Percentiles rank a stretch among this genome's conserved stretches.
phyloP scores from a whole-genome alignment of 2,329 filamentous ascomycete species.

The Penicillium janthinellum region DNA sequence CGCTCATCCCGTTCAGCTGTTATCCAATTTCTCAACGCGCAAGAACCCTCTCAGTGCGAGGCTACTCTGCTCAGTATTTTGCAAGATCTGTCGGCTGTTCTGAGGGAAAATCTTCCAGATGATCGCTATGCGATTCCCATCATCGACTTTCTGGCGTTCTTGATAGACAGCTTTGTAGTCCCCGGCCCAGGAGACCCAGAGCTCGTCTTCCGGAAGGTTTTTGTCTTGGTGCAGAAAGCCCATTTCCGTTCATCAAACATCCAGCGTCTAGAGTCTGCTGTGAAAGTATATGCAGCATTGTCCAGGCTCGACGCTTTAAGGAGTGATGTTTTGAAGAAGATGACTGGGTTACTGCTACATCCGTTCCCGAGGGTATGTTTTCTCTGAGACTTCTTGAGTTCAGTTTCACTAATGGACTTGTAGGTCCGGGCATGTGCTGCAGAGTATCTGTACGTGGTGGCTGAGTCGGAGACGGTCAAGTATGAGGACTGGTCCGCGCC shows the following conservation, averaged over 20 bases:
- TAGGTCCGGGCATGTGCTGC: slow-evolving; percentile 41
- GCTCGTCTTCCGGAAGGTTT: slow-evolving; percentile 61
- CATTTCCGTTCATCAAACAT: slow-evolving; percentile 84
- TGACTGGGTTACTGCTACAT: slow-evolving; percentile 74
- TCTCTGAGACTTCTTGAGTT: not conserved
- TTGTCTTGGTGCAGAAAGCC: slow-evolving; percentile 71
- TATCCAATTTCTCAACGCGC: slow-evolving; percentile 37
- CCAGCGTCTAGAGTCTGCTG: slow-evolving; percentile 75
- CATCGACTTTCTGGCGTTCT: slow-evolving; percentile 74
- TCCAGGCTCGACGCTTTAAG: slow-evolving; percentile 55
- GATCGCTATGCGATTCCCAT: slow-evolving; percentile 75
- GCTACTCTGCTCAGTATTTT: slow-evolving; percentile 51
- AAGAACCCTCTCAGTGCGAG: slow-evolving; percentile 31
- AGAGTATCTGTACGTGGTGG: slow-evolving; percentile 42
- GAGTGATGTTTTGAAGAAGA: slow-evolving; percentile 64
- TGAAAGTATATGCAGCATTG: slow-evolving; percentile 76
- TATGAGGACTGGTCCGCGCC: slow-evolving; percentile 40
- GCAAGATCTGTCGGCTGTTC: slow-evolving; percentile 56
- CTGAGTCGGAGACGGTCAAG: slow-evolving; percentile 32
- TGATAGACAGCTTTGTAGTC: slow-evolving; percentile 64
- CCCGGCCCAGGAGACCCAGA: slow-evolving; percentile 49
- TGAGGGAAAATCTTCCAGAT: slow-evolving; percentile 56
- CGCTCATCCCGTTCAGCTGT: slow-evolving; percentile 46
- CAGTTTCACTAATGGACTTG: slow-evolving; percentile 1
- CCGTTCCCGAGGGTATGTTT: slow-evolving; percentile 74